Base-by-base conservation (phyloP, 208 protist genomes). In the Acanthamoeba triangularis region DNA sequence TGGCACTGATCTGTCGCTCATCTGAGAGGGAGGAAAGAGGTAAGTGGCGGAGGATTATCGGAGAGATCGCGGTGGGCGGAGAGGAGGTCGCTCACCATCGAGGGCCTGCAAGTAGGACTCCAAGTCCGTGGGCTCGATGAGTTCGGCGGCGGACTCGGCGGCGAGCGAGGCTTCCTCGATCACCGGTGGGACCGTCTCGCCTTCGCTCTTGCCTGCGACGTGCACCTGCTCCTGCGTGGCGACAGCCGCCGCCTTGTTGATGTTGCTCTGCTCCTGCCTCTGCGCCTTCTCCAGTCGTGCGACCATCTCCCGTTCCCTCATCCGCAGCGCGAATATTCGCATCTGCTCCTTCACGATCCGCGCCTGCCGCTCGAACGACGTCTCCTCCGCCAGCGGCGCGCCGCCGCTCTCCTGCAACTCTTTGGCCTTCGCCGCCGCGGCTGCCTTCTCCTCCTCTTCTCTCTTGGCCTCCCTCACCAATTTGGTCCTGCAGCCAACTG, bases 271-370 rank as follows among this genome's bases (percentile, higher is more conserved):
- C 20, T 23, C 25, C 37, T 33, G 30, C 33, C 72, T 80, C 3
- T 47, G 25, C 72, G 18, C 37, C 7, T 30, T 44, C 14, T 80
- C 18, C 72, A 20, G 30, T 47, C 37, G 30, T 49, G 16, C 33
- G 8, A 49, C 49, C 30, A 49, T 20, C 72, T 80, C 72, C 3
- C 72, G 72, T 23, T 80, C 72, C 72, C 23, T 80, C 72, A 80
- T 23, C 7, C 72, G 72, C 4, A 80, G 16, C 3, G 37, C 37
- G 72, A 80, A 80, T 20, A 80, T 33, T 20, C 33, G 72, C 72
- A 80, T 80, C 72, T 80, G 72, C 35, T 80, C 72, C 25, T 80
- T 80, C 30, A 80, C 72, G 13, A 80, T 80, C 6, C 72, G 33
- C 18, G 72, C 72, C 72, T 80, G 72, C 18, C 72, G 72, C 3